Base-by-base conservation (phyloP, 345 rosid genomes). In the Camelina neglecta region DNA sequence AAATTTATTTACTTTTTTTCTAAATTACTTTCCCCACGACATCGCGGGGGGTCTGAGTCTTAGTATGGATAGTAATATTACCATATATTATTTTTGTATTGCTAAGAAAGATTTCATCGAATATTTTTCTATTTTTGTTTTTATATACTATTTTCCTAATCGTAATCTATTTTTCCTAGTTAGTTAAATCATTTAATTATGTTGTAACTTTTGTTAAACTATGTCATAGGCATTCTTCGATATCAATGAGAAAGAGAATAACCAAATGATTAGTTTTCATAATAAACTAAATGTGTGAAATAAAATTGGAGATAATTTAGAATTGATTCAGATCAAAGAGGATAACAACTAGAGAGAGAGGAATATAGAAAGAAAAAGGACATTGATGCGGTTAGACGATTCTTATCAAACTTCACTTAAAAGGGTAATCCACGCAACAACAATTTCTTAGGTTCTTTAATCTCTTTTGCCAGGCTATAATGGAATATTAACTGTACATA, bases 351-450 rank as follows among this genome's bases (percentile, higher is more conserved):
- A 55, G 29, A 33, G 57, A 64, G 31, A 29, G 31, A 69, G 2
- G 8, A 53, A 69, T 76, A 45, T 70, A 35, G 42, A 76, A 76
- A 63, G 71, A 2, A 62, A 69, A 69, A 76, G 39, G 69, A 70
- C 75, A 76, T 2, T 54, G 50, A 41, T 55, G 71, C 64, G 59
- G 60, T 76, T 63, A 70, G 59, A 70, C 71, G 71, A 70, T 76
- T 76, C 80, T 76, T 47, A 70, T 76, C 80, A 76, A 45, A 64
- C 75, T 76, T 76, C 71, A 56, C 80, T 76, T 76, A 36, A 76
- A 70, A 63, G 75, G 47, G 60, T 63, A 70, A 76, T 56, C 44
- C 12, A 70, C 75, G 71, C 80, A 63, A 68, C 57, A 7, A 10
- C 44, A 60, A 29, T 51, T 36, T 67, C 21, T 35, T 10, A 26